Evolutionary conservation across 2,329 filamentous ascomycete species (phyloP).

Genomic region (Aspergillus ochraceoroseus): DNA sequence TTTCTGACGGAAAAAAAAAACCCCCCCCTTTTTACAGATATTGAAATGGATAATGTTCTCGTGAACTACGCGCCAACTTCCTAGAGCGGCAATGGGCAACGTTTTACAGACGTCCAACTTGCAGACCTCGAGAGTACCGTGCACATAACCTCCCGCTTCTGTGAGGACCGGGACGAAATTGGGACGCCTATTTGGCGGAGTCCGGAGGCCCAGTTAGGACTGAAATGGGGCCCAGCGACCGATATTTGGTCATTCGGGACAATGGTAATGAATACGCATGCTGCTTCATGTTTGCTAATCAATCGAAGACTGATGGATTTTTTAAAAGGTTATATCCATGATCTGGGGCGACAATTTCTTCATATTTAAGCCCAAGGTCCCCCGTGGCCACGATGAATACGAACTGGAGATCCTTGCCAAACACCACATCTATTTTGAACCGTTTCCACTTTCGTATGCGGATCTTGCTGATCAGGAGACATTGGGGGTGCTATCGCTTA

Average conservation of each 20-base stretch:
- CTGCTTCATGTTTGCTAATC: too few relatives aligned
- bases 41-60: conserved; percentile 21
- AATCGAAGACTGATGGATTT: too few relatives aligned
- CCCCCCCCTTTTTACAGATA: conserved; percentile 10
- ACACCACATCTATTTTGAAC: conserved; percentile 19
- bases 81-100: background rate
- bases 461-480: conserved; percentile 1
- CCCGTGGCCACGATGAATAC: conserved; percentile 20
- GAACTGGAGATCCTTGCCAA: conserved; percentile 19
- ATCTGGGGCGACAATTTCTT: conserved; percentile 19
- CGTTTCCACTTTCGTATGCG: conserved; percentile 12
- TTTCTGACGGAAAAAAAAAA: background rate
- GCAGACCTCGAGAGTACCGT: conserved; percentile 20
- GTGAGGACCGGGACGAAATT: conserved; percentile 13
- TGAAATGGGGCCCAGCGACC: conserved; percentile 17
- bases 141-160: conserved; percentile 11
- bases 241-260: conserved; percentile 21
- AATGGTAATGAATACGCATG: conserved; percentile 10
- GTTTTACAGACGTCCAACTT: conserved; percentile 20
- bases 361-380: conserved; percentile 18
- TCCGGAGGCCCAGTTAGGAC: conserved; percentile 17
- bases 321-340: conserved; percentile 18
- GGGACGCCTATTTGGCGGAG: conserved; percentile 21
- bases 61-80: conserved; percentile 18
- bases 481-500: too few relatives aligned